Base-by-base conservation (phyloP, 352 stramenopile genomes). In the Pythium vanterpoolii region DNA sequence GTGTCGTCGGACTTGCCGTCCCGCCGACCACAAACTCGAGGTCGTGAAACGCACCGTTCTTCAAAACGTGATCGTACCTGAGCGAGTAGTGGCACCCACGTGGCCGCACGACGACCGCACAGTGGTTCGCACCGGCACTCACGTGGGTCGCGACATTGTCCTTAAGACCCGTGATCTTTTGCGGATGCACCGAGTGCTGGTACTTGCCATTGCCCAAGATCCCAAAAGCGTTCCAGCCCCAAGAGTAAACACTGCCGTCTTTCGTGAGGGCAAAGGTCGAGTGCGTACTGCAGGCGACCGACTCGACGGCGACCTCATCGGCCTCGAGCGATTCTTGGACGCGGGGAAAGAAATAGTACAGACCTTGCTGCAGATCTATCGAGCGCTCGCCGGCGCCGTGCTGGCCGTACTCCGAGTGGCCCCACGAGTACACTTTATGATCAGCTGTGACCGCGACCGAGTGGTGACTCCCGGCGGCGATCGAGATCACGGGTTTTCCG, bases 151-250 rank as follows among this genome's bases (percentile, higher is more conserved):
- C 78, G 8, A 73, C 63, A 39, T 85, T 83, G 53, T 89, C 76
- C 49, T 77, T 83, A 5, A 93, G 59, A 0, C 77, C 74, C 43
- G 82, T 76, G 13, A 93, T 47, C 16, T 68, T 66, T 45, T 90
- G 79, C 4, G 83, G 83, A n/a, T 86, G 61, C 48, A 86, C 83
- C 5, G 79, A 85, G 62, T 82, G 68, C 60, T 88, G 79, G 58
- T 84, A 83, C 67, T 90, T 89, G 62, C 83, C 83, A 40, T 86
- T 80, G 28, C 83, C 83, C 5, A 93, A 67, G 13, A 90, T 68
- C 10, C 83, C 83, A 19, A 91, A 93, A 1, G 79, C 77, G 44
- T 93, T 93, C 83, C 83, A 93, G 9, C 89, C 89, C 86, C 86
- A 96, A n/a, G 83, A 89, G 64, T 86, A 92, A 27, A 95, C 71